These are phyloP conservation scores for Chaetomium sp. DNA, from an alignment of 2,329 filamentous ascomycete species.

Conservation along the genomic window DNA sequence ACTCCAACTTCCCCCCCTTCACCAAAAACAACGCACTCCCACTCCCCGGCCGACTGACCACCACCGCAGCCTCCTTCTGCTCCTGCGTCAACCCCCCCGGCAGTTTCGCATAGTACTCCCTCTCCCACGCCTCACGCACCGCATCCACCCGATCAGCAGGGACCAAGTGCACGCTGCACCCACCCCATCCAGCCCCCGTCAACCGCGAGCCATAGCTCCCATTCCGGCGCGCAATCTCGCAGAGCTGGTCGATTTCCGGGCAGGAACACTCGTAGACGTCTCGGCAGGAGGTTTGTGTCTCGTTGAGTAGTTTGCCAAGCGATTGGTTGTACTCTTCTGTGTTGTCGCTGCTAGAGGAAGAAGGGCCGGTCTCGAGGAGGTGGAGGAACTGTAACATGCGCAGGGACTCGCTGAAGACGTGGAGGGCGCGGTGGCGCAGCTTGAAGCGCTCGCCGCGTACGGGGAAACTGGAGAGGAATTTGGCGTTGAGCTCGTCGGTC, in stretches of 20 bases:
- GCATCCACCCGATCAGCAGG: slow-evolving; percentile 72
- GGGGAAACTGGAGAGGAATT: slow-evolving; percentile 82
- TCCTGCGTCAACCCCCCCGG: slow-evolving; percentile 58
- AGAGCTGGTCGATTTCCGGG: slow-evolving; percentile 85
- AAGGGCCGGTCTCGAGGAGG: slow-evolving; percentile 52
- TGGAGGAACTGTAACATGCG: slow-evolving; percentile 79
- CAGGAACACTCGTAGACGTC: slow-evolving; percentile 89
- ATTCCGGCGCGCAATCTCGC: slow-evolving; percentile 66
- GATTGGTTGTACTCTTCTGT: slow-evolving; percentile 55
- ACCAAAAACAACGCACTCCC: slow-evolving; percentile 54
- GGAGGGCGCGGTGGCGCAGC: slow-evolving; percentile 77
- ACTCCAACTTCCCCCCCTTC: slow-evolving; percentile 2
- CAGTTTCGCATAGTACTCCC: slow-evolving; percentile 73
- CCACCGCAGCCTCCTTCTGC: slow-evolving; percentile 70
- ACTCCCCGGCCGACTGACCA: slow-evolving; percentile 80
- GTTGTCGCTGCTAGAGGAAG: slow-evolving; percentile 34
- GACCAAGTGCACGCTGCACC: slow-evolving; percentile 90
- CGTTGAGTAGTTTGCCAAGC: slow-evolving; percentile 80
- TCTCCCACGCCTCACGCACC: slow-evolving; percentile 70
- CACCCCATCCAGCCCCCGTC: slow-evolving; percentile 94
- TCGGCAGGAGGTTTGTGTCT: slow-evolving; percentile 81
- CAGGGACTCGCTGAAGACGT: slow-evolving; percentile 85
- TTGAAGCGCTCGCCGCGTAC: slow-evolving; percentile 83
- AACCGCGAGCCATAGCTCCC: slow-evolving; percentile 80
- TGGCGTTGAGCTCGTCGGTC: slow-evolving; percentile 63